These are phyloP conservation scores for Ramichloridium luteum DNA, from an alignment of 2,329 filamentous ascomycete species.

Conservation along the genomic window DNA sequence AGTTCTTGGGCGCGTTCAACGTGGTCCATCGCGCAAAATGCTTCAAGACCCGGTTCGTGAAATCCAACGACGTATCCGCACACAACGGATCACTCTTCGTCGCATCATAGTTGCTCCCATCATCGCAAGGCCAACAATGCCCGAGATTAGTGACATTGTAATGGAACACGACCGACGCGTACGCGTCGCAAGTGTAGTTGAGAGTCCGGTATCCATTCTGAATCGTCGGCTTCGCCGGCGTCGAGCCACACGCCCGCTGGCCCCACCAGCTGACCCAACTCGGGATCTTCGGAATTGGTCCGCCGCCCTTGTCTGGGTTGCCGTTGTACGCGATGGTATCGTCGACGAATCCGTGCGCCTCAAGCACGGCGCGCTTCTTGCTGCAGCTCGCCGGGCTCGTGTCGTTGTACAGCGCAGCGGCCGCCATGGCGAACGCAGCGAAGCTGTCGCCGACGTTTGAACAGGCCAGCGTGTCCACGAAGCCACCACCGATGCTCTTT, in stretches of 20 bases:
- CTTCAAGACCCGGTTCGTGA: slow-evolving; percentile 15
- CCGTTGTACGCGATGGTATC: slow-evolving; percentile 31
- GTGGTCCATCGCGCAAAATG: slow-evolving; percentile 18
- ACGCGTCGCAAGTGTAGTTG: slow-evolving; percentile 21
- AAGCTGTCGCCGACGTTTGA: slow-evolving; percentile 29
- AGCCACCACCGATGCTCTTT: slow-evolving; percentile 45
- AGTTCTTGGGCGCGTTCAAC: slow-evolving; percentile 11
- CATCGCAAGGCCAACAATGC: slow-evolving; percentile 30
- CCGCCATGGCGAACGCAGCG: slow-evolving; percentile 39
- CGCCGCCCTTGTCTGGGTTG: slow-evolving; percentile 18
- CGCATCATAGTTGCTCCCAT: slow-evolving; percentile 15
- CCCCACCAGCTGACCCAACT: slow-evolving; percentile 30
- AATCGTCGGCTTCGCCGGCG: slow-evolving; percentile 15
- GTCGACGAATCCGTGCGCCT: slow-evolving; percentile 34
- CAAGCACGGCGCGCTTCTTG: slow-evolving; percentile 29
- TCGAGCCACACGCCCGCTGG: slow-evolving; percentile 21
- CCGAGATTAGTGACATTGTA: slow-evolving; percentile 28
- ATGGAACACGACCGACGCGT: slow-evolving; percentile 26
- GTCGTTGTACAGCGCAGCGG: slow-evolving; percentile 35
- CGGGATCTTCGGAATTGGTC: slow-evolving; percentile 17
- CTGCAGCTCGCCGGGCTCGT: slow-evolving; percentile 15
- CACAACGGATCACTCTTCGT: slow-evolving; percentile 7
- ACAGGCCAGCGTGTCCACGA: slow-evolving; percentile 37
- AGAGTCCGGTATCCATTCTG: slow-evolving; percentile 20
- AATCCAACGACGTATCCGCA: slow-evolving; percentile 14